A percentile compares a stretch with the other conserved stretches of the same genome.
Conservation (phyloP, 2,329 filamentous ascomycete genomes). For the Diaporthe australafricana region DNA sequence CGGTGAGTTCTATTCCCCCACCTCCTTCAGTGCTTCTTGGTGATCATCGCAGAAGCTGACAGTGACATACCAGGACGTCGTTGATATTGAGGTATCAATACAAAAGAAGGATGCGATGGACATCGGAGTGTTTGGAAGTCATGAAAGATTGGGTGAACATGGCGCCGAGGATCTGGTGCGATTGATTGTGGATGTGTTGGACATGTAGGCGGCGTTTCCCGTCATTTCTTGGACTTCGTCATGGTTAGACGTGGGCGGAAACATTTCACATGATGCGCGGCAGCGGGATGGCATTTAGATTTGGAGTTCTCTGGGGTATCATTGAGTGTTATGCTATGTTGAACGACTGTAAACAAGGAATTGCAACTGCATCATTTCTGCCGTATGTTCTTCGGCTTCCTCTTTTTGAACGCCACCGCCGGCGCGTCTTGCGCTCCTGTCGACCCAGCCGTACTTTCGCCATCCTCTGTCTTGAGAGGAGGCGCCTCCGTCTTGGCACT, state of each 20-base stretch:
- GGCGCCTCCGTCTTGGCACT: conserved; percentile 40
- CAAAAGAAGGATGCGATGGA: conserved; percentile 45
- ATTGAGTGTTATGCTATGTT: not conserved
- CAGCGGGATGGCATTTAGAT: no score
- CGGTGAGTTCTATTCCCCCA: conserved; percentile 43
- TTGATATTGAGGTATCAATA: conserved; percentile 55
- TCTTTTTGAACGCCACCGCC: conserved; percentile 81
- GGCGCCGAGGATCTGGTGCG: conserved; percentile 24
- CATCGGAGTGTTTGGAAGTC: conserved; percentile 54
- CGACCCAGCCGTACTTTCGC: conserved; percentile 25
- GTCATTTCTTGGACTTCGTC: not conserved
- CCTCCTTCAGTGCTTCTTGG: not conserved
- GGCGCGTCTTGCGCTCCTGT: conserved; percentile 42
- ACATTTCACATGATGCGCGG: not conserved
- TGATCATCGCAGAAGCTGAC: not conserved
- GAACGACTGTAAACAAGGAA: not conserved
- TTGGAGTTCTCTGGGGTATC: not conserved
- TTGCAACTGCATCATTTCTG: conserved; percentile 59
- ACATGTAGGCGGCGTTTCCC: not conserved
- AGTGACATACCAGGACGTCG: conserved; percentile 46
- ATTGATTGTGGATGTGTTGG: conserved; percentile 23
- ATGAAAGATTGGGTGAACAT: conserved; percentile 27
- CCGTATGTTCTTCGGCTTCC: conserved; percentile 75
- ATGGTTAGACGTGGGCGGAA: not conserved
- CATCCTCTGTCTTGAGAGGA: conserved; percentile 42